Evolutionary conservation across 768 basidiomycete species (phyloP), one percentile per base, ranked within the genome.

Genomic region (Collybia mongolica): DNA sequence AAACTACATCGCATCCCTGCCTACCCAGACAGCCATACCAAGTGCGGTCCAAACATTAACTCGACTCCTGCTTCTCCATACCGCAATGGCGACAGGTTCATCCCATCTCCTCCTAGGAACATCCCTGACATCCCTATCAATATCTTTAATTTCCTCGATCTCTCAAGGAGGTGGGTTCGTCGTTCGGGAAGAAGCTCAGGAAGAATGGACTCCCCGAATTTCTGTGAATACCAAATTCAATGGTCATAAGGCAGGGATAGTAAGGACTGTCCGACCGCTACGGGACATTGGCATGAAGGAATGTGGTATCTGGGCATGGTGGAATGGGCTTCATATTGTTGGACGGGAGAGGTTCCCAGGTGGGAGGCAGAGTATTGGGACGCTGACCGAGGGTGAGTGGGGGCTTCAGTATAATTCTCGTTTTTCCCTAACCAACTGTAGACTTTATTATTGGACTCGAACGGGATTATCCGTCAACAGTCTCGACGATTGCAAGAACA

Each of bases 381-480:
- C 77, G 2, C 60, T 91, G 26, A 93, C 90, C 3, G 81, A 84
- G 77, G 82, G 90, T 88, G 57, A n/a, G 48, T 22, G 17, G 43
- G 17, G 7, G 11, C 28, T 40, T n/a, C 49, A 35, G 24, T 20
- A 8, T 39, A 20, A 40, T 17, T 46, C 42, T 48, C 7, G 3
- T 39, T 17, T 24, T 28, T 9, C 41, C 44, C 18, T 18, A 23
- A 15, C 47, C 29, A 48, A 44, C 19, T 9, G 9, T 49, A 91
- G 91, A 85, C 62, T 93, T 93, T 57, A 88, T 93, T 49, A 67
- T 86, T 17, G 85, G 89, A 2, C 62, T 93, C 23, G 91, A 93
- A 66, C 81, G 77, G 44, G 84, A 92, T 63, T 93, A 87, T 63
- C 91, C 91, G 3, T 90, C 90, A 0, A 93, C 91, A 0, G 91